These are phyloP conservation scores for Venturia nashicola DNA, from an alignment of 2,329 filamentous ascomycete species.

Conservation along the genomic window DNA sequence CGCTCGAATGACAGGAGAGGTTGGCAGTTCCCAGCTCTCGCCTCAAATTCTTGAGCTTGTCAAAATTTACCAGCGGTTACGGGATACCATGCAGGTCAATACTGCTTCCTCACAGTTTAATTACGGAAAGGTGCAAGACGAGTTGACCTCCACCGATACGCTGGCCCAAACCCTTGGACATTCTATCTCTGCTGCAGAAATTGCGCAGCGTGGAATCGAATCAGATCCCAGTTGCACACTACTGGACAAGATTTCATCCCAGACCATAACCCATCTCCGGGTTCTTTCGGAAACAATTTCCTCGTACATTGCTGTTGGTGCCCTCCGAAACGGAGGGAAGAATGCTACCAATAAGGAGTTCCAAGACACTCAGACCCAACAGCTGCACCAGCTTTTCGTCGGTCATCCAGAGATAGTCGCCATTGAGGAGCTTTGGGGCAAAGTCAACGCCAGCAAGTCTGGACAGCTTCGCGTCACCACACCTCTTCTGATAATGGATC, in stretches of 20 bases:
- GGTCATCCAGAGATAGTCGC: slow-evolving; percentile 31
- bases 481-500: slow-evolving; percentile 55
- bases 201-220: slow-evolving; percentile 77
- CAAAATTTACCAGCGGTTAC: slow-evolving; percentile 43
- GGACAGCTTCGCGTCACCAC: slow-evolving; percentile 14
- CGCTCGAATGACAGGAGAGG: slow-evolving; percentile 10
- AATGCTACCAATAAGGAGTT: slow-evolving; percentile 57
- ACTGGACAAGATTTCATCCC: slow-evolving; percentile 71
- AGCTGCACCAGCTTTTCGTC: slow-evolving; percentile 66
- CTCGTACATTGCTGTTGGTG: slow-evolving; percentile 70
- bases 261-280: slow-evolving; percentile 74
- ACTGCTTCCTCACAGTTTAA: slow-evolving; percentile 34
- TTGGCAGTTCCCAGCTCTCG: slow-evolving; percentile 13
- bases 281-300: slow-evolving; percentile 79
- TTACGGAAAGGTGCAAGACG: slow-evolving; percentile 31
- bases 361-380: slow-evolving; percentile 52
- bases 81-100: slow-evolving; percentile 42
- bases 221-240: slow-evolving; percentile 62
- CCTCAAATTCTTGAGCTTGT: slow-evolving; percentile 33
- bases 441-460: slow-evolving; percentile 30
- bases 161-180: slow-evolving; percentile 60
- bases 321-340: slow-evolving; percentile 44
- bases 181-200: slow-evolving; percentile 80
- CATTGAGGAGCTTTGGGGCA: slow-evolving; percentile 18
- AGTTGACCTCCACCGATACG: slow-evolving; percentile 42